Evolutionary conservation across 352 stramenopile species (phyloP), one percentile per base, ranked within the genome.

Genomic region (Phytophthora ramorum): DNA sequence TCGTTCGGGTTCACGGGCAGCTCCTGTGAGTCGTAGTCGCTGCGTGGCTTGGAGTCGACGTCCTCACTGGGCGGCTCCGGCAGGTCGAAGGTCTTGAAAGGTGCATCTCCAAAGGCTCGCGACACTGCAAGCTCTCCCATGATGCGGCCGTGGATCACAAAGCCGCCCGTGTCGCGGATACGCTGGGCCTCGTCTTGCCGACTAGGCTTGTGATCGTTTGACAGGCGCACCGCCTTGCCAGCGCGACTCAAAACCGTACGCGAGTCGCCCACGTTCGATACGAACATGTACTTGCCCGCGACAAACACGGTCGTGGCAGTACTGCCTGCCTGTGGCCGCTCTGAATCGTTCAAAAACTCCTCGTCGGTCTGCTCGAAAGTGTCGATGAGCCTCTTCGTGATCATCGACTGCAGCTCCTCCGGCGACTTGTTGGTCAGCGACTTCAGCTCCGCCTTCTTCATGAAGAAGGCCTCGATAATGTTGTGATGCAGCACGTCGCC

Each of bases 201-300:
- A 75, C 79, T 90, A 13, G 97, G 97, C 76, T 99, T 99, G 76
- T 99, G 97, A 70, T 99, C 97, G 56, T 97, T 97, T 14, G 96
- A 98, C 12, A 98, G 78, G 59, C 96, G 91, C 17, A 97, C 81
- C 2, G 91, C 94, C 24, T 84, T 76, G 1, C 93, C 91, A 17
- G 83, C 85, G 17, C 95, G 86, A 44, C 94, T 98, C 43, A 99
- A 55, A 16, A 99, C 86, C 7, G 97, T 98, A 7, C 97, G 85
- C 34, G 93, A 98, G 66, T 99, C 97, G 28, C 97, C 97, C 7
- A 99, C 95, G 63, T 99, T 99, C 0, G 95, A 94, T 7, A 97
- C 93, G 69, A 98, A 99, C 35, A 99, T 68, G 43, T 90, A 75
- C 32, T 93, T 85, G 6, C 97, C 96, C 7, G 98, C 83, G 24